Evolutionary conservation across 1,284 basidiomycete genomes (phyloP).

Genomic region (Entoloma clypeatum): DNA sequence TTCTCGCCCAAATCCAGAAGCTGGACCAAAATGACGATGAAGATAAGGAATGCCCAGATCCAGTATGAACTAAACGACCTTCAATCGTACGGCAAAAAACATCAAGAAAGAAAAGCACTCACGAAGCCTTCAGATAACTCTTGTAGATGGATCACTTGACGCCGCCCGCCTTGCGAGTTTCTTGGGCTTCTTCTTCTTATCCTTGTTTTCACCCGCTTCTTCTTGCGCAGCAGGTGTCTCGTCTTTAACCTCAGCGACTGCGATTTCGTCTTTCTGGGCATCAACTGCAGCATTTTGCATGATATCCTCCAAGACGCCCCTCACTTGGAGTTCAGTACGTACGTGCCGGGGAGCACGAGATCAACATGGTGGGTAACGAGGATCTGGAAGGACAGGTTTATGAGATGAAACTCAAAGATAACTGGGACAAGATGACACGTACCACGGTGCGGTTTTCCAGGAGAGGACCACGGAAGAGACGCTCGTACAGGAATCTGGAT

Average conservation of each 20-base stretch:
- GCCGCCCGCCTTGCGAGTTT: constrained; percentile 67
- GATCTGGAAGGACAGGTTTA: constrained; percentile 35
- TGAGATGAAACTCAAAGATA: not conserved
- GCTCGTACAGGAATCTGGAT: constrained; percentile 62
- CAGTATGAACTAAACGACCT: constrained; percentile 50
- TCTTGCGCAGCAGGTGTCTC: too few species aligned
- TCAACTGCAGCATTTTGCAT: constrained; percentile 44
- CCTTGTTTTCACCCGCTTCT: constrained; percentile 24
- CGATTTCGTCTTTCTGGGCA: constrained; percentile 29
- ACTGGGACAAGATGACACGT: constrained; percentile 21
- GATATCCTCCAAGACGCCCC: constrained; percentile 58
- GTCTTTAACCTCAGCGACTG: too few species aligned
- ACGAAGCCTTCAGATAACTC: constrained; percentile 73
- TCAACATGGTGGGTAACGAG: constrained; percentile 76
- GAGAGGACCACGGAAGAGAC: constrained; percentile 60
- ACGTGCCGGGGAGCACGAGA: constrained; percentile 63
- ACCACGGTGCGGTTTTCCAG: constrained; percentile 67
- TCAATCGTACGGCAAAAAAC: not conserved
- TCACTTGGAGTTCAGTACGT: constrained; percentile 59
- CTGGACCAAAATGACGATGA: constrained; percentile 50
- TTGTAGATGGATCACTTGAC: constrained; percentile 81
- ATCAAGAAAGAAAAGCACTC: constrained; percentile 16
- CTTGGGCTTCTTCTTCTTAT: constrained; percentile 48
- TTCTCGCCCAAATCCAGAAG: constrained; percentile 55
- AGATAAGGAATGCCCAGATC: constrained; percentile 52